phyloP scores from a whole-genome alignment of 306 rosid genomes.

The Prunus campanulata region DNA sequence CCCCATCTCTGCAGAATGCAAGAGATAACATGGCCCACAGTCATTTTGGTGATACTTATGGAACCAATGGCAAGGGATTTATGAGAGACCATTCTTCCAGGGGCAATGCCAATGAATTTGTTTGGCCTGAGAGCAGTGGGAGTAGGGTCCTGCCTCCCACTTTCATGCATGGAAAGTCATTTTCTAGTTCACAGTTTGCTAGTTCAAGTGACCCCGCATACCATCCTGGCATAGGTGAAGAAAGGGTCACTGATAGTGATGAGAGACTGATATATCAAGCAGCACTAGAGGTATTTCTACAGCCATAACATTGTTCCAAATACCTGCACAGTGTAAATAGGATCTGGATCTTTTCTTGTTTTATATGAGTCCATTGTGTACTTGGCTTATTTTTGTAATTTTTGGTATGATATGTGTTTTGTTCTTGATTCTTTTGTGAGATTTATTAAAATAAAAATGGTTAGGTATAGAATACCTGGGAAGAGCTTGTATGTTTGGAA shows the following conservation, averaged over 20 bases:
- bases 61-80: slow-evolving; percentile 40
- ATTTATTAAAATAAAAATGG: neutral
- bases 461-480: neutral
- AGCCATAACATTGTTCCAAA: neutral
- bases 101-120: slow-evolving; percentile 50
- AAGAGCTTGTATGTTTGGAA: neutral
- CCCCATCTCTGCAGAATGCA: slow-evolving; percentile 34
- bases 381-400: neutral
- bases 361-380: neutral
- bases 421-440: neutral
- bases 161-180: slow-evolving; percentile 53
- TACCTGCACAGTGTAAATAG: neutral
- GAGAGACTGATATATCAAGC: slow-evolving; percentile 92
- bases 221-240: slow-evolving; percentile 65
- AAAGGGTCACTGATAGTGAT: slow-evolving; percentile 58
- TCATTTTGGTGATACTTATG: slow-evolving; percentile 41
- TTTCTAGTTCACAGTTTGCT: slow-evolving; percentile 43
- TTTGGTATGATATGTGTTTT: neutral
- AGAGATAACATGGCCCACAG: slow-evolving; percentile 43
- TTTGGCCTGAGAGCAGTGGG: slow-evolving; percentile 50
- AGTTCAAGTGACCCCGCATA: slow-evolving; percentile 53
- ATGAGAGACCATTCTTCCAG: slow-evolving; percentile 40
- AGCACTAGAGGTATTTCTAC: slow-evolving; percentile 65
- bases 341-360: neutral
- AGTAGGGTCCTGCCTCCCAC: slow-evolving; percentile 59